These are phyloP conservation scores for Chlamydomonas sphaeroides DNA, from an alignment of 139 green algal genomes.

Conservation along the genomic window DNA sequence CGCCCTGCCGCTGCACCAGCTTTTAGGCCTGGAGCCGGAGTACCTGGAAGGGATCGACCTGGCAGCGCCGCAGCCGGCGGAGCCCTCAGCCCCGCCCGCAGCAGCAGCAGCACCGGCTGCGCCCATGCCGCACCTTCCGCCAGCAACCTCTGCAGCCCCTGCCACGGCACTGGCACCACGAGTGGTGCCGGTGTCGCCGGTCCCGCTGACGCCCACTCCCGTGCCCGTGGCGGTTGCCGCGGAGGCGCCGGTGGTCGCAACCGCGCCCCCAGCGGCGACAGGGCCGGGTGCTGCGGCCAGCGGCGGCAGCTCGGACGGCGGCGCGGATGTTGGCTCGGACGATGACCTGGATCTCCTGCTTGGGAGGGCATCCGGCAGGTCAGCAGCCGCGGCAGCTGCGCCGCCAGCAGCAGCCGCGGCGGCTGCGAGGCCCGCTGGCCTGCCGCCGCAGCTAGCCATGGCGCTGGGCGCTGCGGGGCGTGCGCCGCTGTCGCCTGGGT, in stretches of 20 bases:
- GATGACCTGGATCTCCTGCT: conserved; percentile 10
- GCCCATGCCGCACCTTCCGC: neutral
- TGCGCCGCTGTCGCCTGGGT: too few species aligned
- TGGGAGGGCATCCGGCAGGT: too few species aligned
- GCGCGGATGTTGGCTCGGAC: neutral
- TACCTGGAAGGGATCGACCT: conserved; percentile 15
- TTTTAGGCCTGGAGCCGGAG: conserved; percentile 33
- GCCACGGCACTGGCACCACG: too few species aligned
- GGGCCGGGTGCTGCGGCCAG: neutral
- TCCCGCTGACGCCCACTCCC: neutral
- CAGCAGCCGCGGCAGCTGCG: neutral
- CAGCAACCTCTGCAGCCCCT: neutral
- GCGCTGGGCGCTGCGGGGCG: neutral
- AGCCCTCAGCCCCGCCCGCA: neutral
- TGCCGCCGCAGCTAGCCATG: neutral
- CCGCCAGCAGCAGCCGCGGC: neutral
- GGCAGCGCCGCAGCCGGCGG: neutral
- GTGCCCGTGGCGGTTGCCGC: neutral
- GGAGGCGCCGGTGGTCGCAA: too few species aligned
- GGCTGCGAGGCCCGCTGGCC: neutral
- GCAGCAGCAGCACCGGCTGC: neutral
- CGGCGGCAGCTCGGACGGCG: neutral
- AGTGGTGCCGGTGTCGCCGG: too few species aligned
- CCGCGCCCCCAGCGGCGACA: neutral
- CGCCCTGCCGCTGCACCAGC: conserved; percentile 17